Conservation (phyloP, 768 basidiomycete genomes). For the Sarcomyxa edulis region DNA sequence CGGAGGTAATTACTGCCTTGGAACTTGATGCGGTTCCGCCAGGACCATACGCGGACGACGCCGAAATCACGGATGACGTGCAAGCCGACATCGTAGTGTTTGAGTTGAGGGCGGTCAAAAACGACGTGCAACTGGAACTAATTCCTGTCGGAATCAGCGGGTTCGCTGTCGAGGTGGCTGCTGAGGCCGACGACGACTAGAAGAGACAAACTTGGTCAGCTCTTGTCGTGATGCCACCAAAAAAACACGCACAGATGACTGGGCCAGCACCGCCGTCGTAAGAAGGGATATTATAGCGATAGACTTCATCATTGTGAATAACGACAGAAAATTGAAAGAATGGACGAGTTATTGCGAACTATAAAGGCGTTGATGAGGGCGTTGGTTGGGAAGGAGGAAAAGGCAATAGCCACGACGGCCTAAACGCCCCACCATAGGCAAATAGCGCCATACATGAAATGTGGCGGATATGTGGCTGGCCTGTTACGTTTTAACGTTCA, state of each 20-base stretch:
- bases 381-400: slow-evolving; percentile 6
- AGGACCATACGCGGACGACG: slow-evolving; percentile 51
- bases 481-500: no score
- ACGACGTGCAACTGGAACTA: slow-evolving; percentile 46
- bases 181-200: slow-evolving; percentile 16
- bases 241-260: slow-evolving; percentile 32
- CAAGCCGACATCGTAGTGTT: slow-evolving; percentile 56
- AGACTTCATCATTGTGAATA: slow-evolving; percentile 42
- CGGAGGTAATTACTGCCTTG: slow-evolving; percentile 38
- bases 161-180: slow-evolving; percentile 28
- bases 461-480: no score
- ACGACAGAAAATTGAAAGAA: slow-evolving; percentile 31
- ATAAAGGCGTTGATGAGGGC: slow-evolving; percentile 14
- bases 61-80: slow-evolving; percentile 53
- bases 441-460: no score
- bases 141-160: slow-evolving; percentile 68
- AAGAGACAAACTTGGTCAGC: slow-evolving; percentile 8
- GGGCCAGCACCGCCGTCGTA: slow-evolving; percentile 45
- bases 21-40: slow-evolving; percentile 34
- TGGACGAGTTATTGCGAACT: slow-evolving; percentile 44
- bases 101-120: slow-evolving; percentile 57
- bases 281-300: slow-evolving; percentile 48
- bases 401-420: slow-evolving; percentile 13
- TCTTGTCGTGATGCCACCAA: not conserved
- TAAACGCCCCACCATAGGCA: no score